Evolutionary conservation across 1,284 basidiomycete species (phyloP).

Genomic region (Leccinum subrobustum): DNA sequence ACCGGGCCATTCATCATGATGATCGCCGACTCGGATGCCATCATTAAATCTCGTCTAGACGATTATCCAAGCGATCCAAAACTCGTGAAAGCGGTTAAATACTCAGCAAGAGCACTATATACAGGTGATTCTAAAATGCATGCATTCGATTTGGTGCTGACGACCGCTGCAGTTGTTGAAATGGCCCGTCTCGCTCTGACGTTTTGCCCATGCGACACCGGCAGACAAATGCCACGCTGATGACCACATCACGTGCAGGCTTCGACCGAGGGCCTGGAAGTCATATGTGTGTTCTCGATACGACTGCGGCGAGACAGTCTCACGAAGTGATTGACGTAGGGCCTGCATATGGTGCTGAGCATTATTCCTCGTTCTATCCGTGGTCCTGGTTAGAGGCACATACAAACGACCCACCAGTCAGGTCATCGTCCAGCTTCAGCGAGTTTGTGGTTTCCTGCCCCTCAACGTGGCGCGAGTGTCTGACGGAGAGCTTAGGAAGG

Average conservation of each 20-base stretch:
- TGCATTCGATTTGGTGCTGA: no score
- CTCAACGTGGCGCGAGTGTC: not conserved
- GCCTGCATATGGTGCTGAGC: slow-evolving; percentile 48
- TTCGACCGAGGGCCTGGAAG: slow-evolving; percentile 64
- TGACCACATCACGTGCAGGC: slow-evolving; percentile 52
- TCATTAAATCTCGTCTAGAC: no score
- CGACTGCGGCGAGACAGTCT: slow-evolving; percentile 2
- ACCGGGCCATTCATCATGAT: no score
- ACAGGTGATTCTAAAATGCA: no score
- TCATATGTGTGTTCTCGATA: slow-evolving; percentile 50
- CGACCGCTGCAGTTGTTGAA: no score
- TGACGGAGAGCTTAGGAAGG: slow-evolving; percentile 47
- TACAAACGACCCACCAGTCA: slow-evolving; percentile 70
- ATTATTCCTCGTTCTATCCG: slow-evolving; percentile 80
- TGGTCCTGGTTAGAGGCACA: slow-evolving; percentile 81
- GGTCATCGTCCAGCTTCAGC: slow-evolving; percentile 19
- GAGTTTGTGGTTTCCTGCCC: slow-evolving; percentile 41
- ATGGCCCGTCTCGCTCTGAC: no score
- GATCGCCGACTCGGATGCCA: no score
- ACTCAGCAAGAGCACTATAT: no score
- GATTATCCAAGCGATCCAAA: no score
- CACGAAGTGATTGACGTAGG: slow-evolving; percentile 38
- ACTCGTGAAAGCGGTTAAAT: no score
- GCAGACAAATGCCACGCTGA: no score
- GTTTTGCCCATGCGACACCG: no score